These are phyloP conservation scores for Phaseolus coccineus DNA, from an alignment of 331 rosid species.

Conservation along the genomic window DNA sequence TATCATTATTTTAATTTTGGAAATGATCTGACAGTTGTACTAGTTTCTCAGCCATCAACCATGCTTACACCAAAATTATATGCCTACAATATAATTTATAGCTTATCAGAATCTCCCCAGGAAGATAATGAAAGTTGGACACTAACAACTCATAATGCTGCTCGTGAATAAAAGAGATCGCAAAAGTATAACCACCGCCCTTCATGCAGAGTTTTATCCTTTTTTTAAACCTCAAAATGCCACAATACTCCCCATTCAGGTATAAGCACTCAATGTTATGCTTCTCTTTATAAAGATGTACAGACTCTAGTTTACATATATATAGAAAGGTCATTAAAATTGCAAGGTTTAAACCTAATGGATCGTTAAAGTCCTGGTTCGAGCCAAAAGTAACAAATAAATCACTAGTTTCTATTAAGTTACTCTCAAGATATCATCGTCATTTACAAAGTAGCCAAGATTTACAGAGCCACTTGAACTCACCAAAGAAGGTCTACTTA, in stretches of 20 bases:
- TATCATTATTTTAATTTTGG: background rate
- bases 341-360: background rate
- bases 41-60: conserved; percentile 30
- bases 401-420: conserved; percentile 22
- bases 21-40: background rate
- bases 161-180: conserved; percentile 19
- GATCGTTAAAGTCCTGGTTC: background rate
- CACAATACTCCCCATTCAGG: conserved; percentile 6
- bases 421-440: conserved; percentile 22
- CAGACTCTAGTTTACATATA: conserved; percentile 18
- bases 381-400: conserved; percentile 38
- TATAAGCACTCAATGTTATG: conserved; percentile 18
- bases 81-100: conserved; percentile 15
- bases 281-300: conserved; percentile 1
- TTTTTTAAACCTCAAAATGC: background rate
- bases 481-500: conserved; percentile 36
- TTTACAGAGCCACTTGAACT: conserved; percentile 40
- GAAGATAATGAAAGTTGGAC: conserved; percentile 1
- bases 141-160: conserved; percentile 29
- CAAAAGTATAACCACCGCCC: conserved; percentile 12
- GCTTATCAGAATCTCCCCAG: background rate
- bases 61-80: conserved; percentile 6
- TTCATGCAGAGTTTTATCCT: background rate
- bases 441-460: conserved; percentile 23
- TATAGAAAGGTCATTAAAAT: conserved; percentile 14